Conservation (phyloP, 2,329 filamentous ascomycete genomes). For the Microthyrium microscopicum region DNA sequence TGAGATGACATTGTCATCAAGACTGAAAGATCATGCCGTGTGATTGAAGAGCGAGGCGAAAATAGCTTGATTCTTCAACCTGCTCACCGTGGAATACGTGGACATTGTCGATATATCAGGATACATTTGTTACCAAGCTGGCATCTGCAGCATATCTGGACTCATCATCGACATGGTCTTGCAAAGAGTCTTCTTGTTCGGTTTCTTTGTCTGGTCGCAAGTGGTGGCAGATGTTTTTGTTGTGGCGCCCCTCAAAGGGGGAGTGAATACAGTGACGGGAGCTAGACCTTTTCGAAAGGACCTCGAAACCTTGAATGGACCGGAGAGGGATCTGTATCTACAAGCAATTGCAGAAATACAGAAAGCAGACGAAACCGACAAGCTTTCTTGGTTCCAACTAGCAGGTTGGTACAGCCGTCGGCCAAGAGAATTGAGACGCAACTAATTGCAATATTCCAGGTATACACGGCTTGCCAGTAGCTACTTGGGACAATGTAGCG, state of each 20-base stretch:
- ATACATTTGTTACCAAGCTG: too few species aligned
- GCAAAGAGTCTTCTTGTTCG: too few species aligned
- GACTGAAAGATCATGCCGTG: too few species aligned
- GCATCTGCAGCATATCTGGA: too few species aligned
- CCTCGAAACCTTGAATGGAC: slow-evolving; percentile 1
- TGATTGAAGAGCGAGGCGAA: too few species aligned
- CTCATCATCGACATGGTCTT: too few species aligned
- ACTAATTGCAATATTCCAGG: slow-evolving; percentile 1
- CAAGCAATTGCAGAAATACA: not conserved
- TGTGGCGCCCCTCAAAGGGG: not conserved
- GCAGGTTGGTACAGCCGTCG: not conserved
- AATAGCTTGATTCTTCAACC: too few species aligned
- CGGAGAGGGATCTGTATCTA: slow-evolving; percentile 4
- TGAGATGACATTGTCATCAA: too few species aligned
- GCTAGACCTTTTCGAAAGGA: slow-evolving; percentile 3
- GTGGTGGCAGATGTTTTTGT: too few species aligned
- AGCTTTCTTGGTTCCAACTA: slow-evolving; percentile 3
- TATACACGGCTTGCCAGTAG: slow-evolving; percentile 3
- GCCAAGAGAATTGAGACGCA: not conserved
- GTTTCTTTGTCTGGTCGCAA: too few species aligned
- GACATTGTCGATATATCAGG: too few species aligned
- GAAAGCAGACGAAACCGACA: not conserved
- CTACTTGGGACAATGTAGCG: slow-evolving; percentile 3
- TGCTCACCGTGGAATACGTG: too few species aligned
- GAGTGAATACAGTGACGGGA: not conserved